These are phyloP conservation scores for Dendrobium chrysotoxum DNA, from an alignment of 106 monocot species.

Conservation along the genomic window DNA sequence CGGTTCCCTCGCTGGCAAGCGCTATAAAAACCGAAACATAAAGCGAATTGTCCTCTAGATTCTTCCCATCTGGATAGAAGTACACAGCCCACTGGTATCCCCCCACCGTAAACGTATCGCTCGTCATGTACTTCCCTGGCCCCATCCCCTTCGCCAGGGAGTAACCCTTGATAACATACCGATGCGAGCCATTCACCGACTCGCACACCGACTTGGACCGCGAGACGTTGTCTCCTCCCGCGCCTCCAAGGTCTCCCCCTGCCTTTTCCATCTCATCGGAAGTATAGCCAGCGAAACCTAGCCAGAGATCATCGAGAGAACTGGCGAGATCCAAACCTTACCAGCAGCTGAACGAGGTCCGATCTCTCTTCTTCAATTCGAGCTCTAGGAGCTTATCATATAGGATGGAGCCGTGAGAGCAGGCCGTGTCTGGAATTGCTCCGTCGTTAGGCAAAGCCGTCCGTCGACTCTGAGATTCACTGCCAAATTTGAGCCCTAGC, in stretches of 20 bases:
- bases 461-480: neutral
- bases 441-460: neutral
- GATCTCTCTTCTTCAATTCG: too few species aligned
- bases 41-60: conserved; percentile 15
- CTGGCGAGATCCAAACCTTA: neutral
- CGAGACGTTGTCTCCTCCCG: conserved; percentile 5
- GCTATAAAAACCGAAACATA: conserved; percentile 17
- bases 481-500: neutral
- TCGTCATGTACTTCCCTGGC: conserved; percentile 15
- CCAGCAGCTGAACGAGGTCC: too few species aligned
- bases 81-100: conserved; percentile 19
- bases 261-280: conserved; percentile 7
- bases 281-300: neutral
- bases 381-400: too few species aligned
- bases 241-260: neutral
- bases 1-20: conserved; percentile 18
- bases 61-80: conserved; percentile 24
- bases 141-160: conserved; percentile 26
- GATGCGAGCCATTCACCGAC: conserved; percentile 15
- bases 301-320: too few species aligned
- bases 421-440: neutral
- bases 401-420: neutral
- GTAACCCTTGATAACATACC: conserved; percentile 12
- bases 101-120: conserved; percentile 13
- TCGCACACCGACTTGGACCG: conserved; percentile 11